Evolutionary conservation across 768 basidiomycete species (phyloP).

Genomic region (Sarcomyxa edulis): DNA sequence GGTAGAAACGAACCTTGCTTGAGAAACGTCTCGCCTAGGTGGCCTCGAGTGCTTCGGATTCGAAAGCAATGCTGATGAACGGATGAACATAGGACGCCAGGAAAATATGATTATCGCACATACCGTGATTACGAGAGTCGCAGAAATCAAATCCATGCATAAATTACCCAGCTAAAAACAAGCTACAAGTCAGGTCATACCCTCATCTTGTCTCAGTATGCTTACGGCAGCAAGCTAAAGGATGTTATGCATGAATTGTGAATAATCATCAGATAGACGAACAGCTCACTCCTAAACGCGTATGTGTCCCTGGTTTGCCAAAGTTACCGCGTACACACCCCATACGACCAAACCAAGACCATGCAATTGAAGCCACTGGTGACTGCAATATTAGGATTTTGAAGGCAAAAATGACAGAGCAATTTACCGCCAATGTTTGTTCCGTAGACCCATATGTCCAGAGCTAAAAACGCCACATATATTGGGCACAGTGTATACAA

Average conservation of each 20-base stretch:
- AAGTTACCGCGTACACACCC: constrained; percentile 1
- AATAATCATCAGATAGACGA: too few relatives aligned
- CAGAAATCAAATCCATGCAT: background rate
- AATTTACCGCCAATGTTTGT: background rate
- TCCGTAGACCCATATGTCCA: background rate
- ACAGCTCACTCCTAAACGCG: too few relatives aligned
- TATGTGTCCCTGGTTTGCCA: too few relatives aligned
- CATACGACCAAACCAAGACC: background rate
- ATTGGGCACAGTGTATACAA: background rate
- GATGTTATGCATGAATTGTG: background rate
- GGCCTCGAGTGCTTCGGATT: background rate
- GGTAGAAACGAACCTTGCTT: background rate
- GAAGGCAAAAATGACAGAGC: background rate
- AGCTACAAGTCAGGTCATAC: background rate
- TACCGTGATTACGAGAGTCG: background rate
- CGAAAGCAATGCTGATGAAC: background rate
- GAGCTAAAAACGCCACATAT: background rate
- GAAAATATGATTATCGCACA: background rate
- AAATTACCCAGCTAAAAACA: background rate
- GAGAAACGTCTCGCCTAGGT: constrained; percentile 1
- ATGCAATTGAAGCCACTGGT: background rate
- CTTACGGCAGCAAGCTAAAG: background rate
- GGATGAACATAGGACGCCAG: too few relatives aligned
- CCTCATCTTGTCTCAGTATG: background rate
- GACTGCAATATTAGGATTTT: background rate